A percentile compares a stretch with the other conserved stretches of the same genome.
Conservation (phyloP, 169 alveolate species). For the Babesia ovata region DNA sequence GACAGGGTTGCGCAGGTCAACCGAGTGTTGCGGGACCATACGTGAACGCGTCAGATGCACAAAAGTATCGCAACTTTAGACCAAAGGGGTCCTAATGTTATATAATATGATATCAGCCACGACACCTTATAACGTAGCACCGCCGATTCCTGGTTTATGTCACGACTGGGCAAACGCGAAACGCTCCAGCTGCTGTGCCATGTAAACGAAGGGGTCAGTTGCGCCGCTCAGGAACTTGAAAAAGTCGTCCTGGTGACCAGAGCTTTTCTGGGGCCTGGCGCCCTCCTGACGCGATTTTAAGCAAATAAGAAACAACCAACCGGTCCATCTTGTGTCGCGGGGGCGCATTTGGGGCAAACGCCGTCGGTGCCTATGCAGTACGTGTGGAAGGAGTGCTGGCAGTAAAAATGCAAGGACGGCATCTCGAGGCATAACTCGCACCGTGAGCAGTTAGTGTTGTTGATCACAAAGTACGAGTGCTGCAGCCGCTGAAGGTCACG, state of each 20-base stretch:
- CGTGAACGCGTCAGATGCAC: background rate
- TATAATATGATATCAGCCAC: no score
- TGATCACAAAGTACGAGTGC: conserved; percentile 55
- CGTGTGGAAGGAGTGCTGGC: conserved; percentile 67
- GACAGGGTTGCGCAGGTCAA: conserved; percentile 45
- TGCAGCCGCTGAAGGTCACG: conserved; percentile 54
- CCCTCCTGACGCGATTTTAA: conserved; percentile 3
- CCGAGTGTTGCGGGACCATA: conserved; percentile 16
- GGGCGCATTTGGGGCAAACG: conserved; percentile 61
- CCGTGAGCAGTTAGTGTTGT: conserved; percentile 64
- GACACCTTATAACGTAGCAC: no score
- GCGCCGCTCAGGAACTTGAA: conserved; percentile 68
- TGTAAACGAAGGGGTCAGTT: conserved; percentile 64
- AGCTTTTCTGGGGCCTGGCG: conserved; percentile 3
- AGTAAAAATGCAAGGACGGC: conserved; percentile 68
- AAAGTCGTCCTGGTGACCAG: conserved; percentile 51
- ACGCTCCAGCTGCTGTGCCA: conserved; percentile 60
- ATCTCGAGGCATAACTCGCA: conserved; percentile 66
- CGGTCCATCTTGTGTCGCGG: conserved; percentile 26
- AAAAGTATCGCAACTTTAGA: background rate
- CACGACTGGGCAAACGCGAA: conserved; percentile 12
- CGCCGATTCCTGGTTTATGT: background rate
- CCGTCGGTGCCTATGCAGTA: conserved; percentile 63
- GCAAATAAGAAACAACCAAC: background rate
- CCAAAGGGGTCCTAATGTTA: no score